Conservation (phyloP, 2,329 filamentous ascomycete species). For the Aspergillus pseudoviridinutans region DNA sequence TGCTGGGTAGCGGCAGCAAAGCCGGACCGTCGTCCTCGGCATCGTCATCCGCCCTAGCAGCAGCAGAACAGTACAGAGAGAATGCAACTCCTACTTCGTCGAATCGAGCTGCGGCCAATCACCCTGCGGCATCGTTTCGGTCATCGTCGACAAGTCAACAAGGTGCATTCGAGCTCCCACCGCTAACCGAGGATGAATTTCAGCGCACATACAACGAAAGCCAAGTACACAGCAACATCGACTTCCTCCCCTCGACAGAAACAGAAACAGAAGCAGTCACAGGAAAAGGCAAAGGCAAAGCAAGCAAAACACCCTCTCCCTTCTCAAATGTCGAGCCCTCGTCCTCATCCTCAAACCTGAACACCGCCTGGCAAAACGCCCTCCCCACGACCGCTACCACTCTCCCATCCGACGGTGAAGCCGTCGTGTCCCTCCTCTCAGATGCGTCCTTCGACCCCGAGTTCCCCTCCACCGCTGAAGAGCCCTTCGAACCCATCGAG, state of each 20-base stretch:
- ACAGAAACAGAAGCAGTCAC: neutral
- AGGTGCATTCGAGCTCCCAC: slow-evolving; percentile 16
- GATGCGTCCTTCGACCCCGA: slow-evolving; percentile 30
- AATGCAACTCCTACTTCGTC: slow-evolving; percentile 6
- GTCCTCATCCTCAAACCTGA: slow-evolving; percentile 11
- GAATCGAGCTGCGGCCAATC: neutral
- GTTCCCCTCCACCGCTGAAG: slow-evolving; percentile 19
- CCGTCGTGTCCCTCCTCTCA: slow-evolving; percentile 39
- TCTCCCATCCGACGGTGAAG: slow-evolving; percentile 36
- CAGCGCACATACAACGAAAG: slow-evolving; percentile 11
- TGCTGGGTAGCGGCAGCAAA: slow-evolving; percentile 19
- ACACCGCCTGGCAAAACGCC: slow-evolving; percentile 17
- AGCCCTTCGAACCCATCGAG: slow-evolving; percentile 21
- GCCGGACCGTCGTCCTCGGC: slow-evolving; percentile 12
- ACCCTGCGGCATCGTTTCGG: slow-evolving; percentile 20
- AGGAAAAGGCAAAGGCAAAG: slow-evolving; percentile 16
- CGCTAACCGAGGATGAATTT: slow-evolving; percentile 21
- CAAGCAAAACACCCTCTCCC: neutral
- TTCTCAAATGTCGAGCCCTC: neutral
- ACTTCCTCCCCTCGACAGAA: neutral
- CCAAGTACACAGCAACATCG: neutral
- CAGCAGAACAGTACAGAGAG: slow-evolving; percentile 15
- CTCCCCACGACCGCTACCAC: slow-evolving; percentile 2
- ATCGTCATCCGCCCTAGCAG: slow-evolving; percentile 15
- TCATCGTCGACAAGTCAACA: slow-evolving; percentile 10